phyloP scores from a whole-genome alignment of 805 yeast genomes.

The Wickerhamomyces chambardii region DNA sequence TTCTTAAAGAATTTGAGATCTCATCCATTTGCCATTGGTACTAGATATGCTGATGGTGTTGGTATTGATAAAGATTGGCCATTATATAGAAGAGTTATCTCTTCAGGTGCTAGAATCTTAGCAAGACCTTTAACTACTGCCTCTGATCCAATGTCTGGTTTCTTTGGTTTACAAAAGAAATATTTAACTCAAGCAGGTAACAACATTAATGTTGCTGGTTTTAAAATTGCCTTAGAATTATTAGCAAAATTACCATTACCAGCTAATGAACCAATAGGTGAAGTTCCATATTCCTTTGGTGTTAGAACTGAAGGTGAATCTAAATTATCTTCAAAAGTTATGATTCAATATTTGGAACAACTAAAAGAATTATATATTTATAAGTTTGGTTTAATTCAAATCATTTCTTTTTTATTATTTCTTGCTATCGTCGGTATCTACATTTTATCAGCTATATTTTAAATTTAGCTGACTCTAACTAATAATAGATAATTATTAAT shows the following conservation, averaged over 20 bases:
- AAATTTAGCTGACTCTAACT: too few relatives aligned
- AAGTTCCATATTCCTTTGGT: slow-evolving; percentile 41
- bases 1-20: slow-evolving; percentile 29
- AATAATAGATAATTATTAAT: background rate
- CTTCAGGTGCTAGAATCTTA: slow-evolving; percentile 37
- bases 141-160: slow-evolving; percentile 46
- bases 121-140: slow-evolving; percentile 43
- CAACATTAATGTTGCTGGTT: slow-evolving; percentile 31
- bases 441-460: slow-evolving; percentile 15
- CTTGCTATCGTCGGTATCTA: slow-evolving; percentile 21
- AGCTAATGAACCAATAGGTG: slow-evolving; percentile 27
- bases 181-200: slow-evolving; percentile 27
- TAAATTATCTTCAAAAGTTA: slow-evolving; percentile 38
- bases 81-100: slow-evolving; percentile 37
- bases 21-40: slow-evolving; percentile 38
- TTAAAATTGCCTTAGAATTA: slow-evolving; percentile 40
- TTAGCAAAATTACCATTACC: slow-evolving; percentile 37
- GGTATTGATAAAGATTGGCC: slow-evolving; percentile 49
- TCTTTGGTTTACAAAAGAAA: slow-evolving; percentile 39
- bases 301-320: slow-evolving; percentile 48
- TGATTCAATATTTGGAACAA: slow-evolving; percentile 36
- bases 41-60: slow-evolving; percentile 46
- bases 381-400: slow-evolving; percentile 32
- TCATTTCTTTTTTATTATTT: slow-evolving; percentile 22
- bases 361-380: slow-evolving; percentile 35